Conservation (phyloP, 129 eudicot genomes). For the Daucus carota region DH1_v3.0 NC_030389.2:44711001-44711500, state of each 20-base stretch:
- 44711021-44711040: background rate
- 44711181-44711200: conserved; percentile 63
- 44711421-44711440: background rate
- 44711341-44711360: background rate
- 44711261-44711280: background rate
- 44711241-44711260: conserved; percentile 11
- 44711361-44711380: background rate
- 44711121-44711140: conserved; percentile 55
- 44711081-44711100: background rate
- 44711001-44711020: background rate
- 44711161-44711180: conserved; percentile 65
- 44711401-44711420: background rate
- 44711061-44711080: background rate
- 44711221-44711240: conserved; percentile 88
- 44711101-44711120: background rate
- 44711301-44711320: background rate
- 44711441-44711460: background rate
- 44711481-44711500: background rate
- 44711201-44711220: conserved; percentile 57
- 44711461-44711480: background rate
- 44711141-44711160: conserved; percentile 56
- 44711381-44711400: background rate
- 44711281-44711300: background rate
- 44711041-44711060: background rate
- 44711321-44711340: background rate